Evolutionary conservation across 2,329 filamentous ascomycete species (phyloP), one percentile per base, ranked within the genome.

Genomic region (Clarireedia monteithiana): DNA sequence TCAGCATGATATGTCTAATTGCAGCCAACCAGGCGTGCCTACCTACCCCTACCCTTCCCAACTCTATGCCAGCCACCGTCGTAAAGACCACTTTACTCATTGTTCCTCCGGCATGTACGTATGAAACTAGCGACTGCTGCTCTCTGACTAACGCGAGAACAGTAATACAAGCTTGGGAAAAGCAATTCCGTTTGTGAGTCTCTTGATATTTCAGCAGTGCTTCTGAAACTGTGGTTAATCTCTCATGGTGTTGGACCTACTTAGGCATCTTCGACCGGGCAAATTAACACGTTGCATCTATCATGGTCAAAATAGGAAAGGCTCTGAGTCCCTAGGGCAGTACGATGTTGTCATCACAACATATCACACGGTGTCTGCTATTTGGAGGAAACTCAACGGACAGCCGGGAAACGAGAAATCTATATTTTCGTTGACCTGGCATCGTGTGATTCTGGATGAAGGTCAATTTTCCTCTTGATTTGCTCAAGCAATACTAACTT

Each of bases 301-400:
- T 42, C 60, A 62, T 49, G 57, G 61, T n/a, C 44, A 58, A 6
- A 57, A 54, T 12, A 62, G 24, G 17, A 50, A 30, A 30, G 26
- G 40, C 3, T 23, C 34, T 4, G 36, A 46, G 10, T n/a, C 23
- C 5, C 20, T 58, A 1, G 51, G 17, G 5, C 38, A 50, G 2
- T 59, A 65, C 2, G 73, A 76, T 51, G 66, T 79, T 7, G 71
- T 78, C 14, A 60, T 78, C 2, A 76, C 77, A 2, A 79, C 76
- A 0, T 79, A 78, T 56, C 70, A 74, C 24, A 79, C 75, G 0
- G 62, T 79, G 0, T 65, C 72, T 6, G 62, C 69, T 1, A 52
- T 53, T 15, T 56, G 60, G 53, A 72, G 69, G 55, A 36, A 46
- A 44, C 14, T 30, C 27, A 42, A 17, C n/a, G 30, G 20, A 17